These are phyloP conservation scores for Colletotrichum musae DNA, from an alignment of 2,329 filamentous ascomycete genomes.

Conservation along the genomic window DNA sequence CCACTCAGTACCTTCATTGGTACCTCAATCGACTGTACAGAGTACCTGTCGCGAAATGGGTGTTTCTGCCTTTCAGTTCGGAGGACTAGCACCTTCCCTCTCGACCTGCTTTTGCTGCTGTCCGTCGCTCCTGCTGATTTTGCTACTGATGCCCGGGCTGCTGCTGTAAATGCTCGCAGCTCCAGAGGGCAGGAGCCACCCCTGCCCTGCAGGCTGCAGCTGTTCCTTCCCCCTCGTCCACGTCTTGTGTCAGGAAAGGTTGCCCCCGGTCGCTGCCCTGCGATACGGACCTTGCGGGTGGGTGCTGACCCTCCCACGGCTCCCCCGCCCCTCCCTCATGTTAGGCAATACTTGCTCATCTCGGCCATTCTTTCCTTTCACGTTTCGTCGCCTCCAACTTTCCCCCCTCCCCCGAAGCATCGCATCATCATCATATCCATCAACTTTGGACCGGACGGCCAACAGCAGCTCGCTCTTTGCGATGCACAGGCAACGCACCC, in stretches of 20 bases:
- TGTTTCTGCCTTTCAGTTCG: no score
- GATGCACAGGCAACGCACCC: not conserved
- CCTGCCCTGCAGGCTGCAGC: not conserved
- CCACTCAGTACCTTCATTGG: not conserved
- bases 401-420: conserved; percentile 1
- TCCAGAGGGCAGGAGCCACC: not conserved
- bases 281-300: conserved; percentile 4
- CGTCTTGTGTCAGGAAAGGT: conserved; percentile 1
- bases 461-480: not conserved
- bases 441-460: conserved; percentile 17
- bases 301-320: no score
- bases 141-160: not conserved
- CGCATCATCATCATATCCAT: not conserved
- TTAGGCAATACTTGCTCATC: conserved; percentile 34
- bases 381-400: conserved; percentile 18
- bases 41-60: no score
- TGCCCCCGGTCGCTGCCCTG: conserved; percentile 22
- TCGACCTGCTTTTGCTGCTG: conserved; percentile 24
- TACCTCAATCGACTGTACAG: not conserved
- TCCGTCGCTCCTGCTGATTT: conserved; percentile 3
- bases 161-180: not conserved
- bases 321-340: not conserved
- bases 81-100: not conserved
- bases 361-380: conserved; percentile 34
- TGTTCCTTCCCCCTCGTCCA: conserved; percentile 1